phyloP scores from a whole-genome alignment of 192 early-diverging fungal species.

The Coemansia sp. region DNA sequence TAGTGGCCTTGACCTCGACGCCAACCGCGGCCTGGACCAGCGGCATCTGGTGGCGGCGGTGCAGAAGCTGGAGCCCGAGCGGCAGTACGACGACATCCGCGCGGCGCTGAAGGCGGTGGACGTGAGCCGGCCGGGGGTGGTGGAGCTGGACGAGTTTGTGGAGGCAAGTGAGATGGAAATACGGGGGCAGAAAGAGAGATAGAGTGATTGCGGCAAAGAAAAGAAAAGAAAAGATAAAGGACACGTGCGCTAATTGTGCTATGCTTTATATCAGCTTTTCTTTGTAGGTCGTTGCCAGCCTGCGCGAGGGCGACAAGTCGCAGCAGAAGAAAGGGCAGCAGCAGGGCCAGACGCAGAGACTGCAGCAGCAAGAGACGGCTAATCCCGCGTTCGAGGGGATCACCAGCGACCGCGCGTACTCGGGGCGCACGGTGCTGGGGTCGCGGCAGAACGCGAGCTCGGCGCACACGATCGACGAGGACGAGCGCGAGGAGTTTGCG shows the following conservation, averaged over 20 bases:
- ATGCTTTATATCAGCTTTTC: not conserved
- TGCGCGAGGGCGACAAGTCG: conserved; percentile 30
- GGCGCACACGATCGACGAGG: conserved; percentile 97
- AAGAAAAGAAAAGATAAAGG: not conserved
- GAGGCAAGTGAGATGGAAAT: conserved; percentile 57
- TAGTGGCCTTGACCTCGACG: conserved; percentile 63
- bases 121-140: conserved; percentile 62
- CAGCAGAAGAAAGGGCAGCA: conserved; percentile 1
- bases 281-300: conserved; percentile 33
- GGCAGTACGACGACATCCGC: conserved; percentile 73
- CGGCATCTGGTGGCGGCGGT: conserved; percentile 61
- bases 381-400: conserved; percentile 47
- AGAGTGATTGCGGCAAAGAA: not conserved
- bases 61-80: conserved; percentile 60
- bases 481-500: conserved; percentile 95
- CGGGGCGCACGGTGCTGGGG: conserved; percentile 82
- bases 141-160: conserved; percentile 76
- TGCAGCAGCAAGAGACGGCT: not conserved
- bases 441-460: conserved; percentile 81
- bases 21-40: conserved; percentile 64
- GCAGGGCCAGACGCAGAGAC: not conserved
- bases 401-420: conserved; percentile 49
- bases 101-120: conserved; percentile 63
- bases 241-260: not conserved
- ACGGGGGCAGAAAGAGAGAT: not conserved